Base-by-base conservation (phyloP, 257 asterid species). In the Solanum corneliomulleri region DNA sequence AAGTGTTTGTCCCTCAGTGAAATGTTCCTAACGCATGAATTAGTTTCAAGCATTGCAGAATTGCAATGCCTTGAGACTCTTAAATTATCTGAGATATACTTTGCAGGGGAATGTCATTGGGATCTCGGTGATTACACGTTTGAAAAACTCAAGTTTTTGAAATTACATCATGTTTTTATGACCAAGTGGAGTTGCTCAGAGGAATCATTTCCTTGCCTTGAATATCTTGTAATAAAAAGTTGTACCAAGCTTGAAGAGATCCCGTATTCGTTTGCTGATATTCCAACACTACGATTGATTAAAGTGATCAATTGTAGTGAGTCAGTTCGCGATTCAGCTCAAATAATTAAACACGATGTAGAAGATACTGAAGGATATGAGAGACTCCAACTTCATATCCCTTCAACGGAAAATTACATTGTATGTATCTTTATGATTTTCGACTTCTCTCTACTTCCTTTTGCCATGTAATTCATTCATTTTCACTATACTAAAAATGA, bases 201-300 rank as follows among this genome's bases (percentile, higher is more conserved):
- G 0, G 37, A 3, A 0, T 23, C 83, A 76, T 76, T 41, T 76
- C 60, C 60, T 23, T 0, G 0, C 8, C 83, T 76, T 42, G n/a
- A 42, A 76, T 13, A 0, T n/a, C 83, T 76, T 1, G 37, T 76
- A 1, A 1, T 41, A n/a, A n/a, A 41, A n/a, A 13, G 23, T 47
- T 47, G 56, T 14, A 0, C 56, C 56, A 47, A 47, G 56, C 56
- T 47, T 47, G 56, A 47, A 47, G 35, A 41, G 23, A 76, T 76
- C 58, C 58, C 83, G 1, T 0, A 1, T 3, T 3, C 2, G 13
- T 23, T 41, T 21, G 4, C 0, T 2, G 13, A 12, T 0, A 23
- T n/a, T n/a, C n/a, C n/a, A n/a, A n/a, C n/a, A n/a, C n/a, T n/a
- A n/a, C n/a, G n/a, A n/a, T n/a, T n/a, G n/a, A n/a, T n/a, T n/a